These are phyloP conservation scores for Ceratocystis eucalypticola DNA, from an alignment of 2,329 filamentous ascomycete genomes.

Conservation along the genomic window DNA sequence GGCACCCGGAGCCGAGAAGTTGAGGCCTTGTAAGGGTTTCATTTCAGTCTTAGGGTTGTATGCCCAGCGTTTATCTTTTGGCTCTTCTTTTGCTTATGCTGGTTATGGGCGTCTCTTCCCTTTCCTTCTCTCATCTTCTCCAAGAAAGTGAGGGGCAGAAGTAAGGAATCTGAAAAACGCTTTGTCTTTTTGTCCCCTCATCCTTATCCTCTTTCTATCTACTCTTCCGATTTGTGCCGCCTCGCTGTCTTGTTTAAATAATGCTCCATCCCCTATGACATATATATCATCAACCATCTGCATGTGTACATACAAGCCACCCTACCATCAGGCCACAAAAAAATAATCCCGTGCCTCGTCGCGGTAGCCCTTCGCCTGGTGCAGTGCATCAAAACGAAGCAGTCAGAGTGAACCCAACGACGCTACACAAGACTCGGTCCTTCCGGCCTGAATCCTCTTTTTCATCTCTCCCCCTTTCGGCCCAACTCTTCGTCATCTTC, in stretches of 20 bases:
- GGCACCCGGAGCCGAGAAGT: background rate
- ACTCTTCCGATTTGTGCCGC: too few species aligned
- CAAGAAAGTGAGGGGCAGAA: background rate
- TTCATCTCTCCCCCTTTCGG: background rate
- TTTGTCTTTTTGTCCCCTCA: too few species aligned
- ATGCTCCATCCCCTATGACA: too few species aligned
- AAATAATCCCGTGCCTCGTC: too few species aligned
- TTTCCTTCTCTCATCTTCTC: background rate
- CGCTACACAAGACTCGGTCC: background rate
- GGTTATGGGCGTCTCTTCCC: background rate
- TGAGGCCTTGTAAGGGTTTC: background rate
- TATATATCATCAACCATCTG: too few species aligned
- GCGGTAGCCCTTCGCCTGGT: too few species aligned
- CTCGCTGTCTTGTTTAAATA: too few species aligned
- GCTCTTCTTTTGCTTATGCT: background rate
- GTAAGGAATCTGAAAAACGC: background rate
- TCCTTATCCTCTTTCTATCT: too few species aligned
- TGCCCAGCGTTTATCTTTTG: background rate
- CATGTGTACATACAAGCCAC: too few species aligned
- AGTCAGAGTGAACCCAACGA: background rate
- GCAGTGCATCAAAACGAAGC: background rate
- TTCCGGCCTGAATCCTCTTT: background rate
- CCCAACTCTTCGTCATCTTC: background rate
- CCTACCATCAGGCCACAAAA: too few species aligned
- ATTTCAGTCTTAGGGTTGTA: too few species aligned